phyloP scores from a whole-genome alignment of 1,284 basidiomycete species.

The Puccinia hordei region DNA sequence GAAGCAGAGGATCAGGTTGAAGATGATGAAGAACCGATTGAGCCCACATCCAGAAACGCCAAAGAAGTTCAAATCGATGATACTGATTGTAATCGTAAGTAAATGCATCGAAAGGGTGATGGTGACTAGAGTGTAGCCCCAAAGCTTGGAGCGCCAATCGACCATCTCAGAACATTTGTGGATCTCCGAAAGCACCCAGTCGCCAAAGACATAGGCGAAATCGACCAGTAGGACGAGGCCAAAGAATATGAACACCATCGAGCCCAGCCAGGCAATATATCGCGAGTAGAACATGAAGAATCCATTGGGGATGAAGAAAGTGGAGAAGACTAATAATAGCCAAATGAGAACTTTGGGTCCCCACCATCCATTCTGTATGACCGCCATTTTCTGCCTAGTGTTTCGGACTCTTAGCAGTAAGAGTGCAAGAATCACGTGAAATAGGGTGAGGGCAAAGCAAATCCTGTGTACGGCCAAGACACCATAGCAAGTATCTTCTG shows the following conservation, averaged over 20 bases:
- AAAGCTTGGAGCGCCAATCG: slow-evolving; percentile 69
- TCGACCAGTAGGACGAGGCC: slow-evolving; percentile 96
- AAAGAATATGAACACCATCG: slow-evolving; percentile 87
- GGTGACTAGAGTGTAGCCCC: slow-evolving; percentile 94
- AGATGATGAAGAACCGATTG: slow-evolving; percentile 92
- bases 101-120: slow-evolving; percentile 89
- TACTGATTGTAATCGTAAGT: slow-evolving; percentile 78
- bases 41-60: slow-evolving; percentile 80
- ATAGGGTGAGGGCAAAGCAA: slow-evolving; percentile 87
- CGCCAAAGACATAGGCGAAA: slow-evolving; percentile 78
- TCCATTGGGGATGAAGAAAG: slow-evolving; percentile 89
- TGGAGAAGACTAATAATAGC: slow-evolving; percentile 73
- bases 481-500: slow-evolving; percentile 89
- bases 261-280: slow-evolving; percentile 72
- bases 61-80: slow-evolving; percentile 88
- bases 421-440: slow-evolving; percentile 79
- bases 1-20: slow-evolving; percentile 81
- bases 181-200: slow-evolving; percentile 92
- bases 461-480: slow-evolving; percentile 97
- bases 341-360: slow-evolving; percentile 90
- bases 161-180: slow-evolving; percentile 86
- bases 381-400: slow-evolving; percentile 84
- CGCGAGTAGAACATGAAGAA: slow-evolving; percentile 84
- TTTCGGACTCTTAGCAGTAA: slow-evolving; percentile 83
- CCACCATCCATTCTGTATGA: slow-evolving; percentile 99